Evolutionary conservation across 768 basidiomycete genomes (phyloP).

Genomic region (Tephrocybe sp.): DNA sequence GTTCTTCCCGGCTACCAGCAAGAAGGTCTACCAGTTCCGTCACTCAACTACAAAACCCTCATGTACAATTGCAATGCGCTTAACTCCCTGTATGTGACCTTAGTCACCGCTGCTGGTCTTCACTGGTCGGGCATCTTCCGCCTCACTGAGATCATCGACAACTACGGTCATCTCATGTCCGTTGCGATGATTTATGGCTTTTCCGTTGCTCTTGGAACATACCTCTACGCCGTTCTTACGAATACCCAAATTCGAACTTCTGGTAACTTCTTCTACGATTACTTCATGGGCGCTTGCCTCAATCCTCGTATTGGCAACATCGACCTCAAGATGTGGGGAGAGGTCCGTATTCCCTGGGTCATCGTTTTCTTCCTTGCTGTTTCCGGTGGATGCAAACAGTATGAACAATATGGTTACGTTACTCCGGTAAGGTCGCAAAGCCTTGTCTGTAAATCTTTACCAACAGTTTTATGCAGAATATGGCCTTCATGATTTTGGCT

Average conservation of each 20-base stretch:
- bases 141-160: slow-evolving; percentile 92
- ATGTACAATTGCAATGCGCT: slow-evolving; percentile 98
- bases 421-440: slow-evolving; percentile 64
- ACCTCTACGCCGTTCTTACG: slow-evolving; percentile 72
- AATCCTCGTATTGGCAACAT: slow-evolving; percentile 91
- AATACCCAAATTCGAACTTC: slow-evolving; percentile 90
- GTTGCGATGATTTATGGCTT: slow-evolving; percentile 94
- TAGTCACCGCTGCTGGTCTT: slow-evolving; percentile 69
- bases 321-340: slow-evolving; percentile 99
- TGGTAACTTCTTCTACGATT: slow-evolving; percentile 92
- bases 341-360: slow-evolving; percentile 96
- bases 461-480: slow-evolving; percentile 56
- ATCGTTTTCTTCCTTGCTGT: slow-evolving; percentile 92
- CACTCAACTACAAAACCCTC: slow-evolving; percentile 87
- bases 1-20: slow-evolving; percentile 91
- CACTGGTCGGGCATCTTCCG: slow-evolving; percentile 84
- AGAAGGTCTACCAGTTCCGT: slow-evolving; percentile 95
- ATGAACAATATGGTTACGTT: slow-evolving; percentile 87
- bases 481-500: slow-evolving; percentile 94
- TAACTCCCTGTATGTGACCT: slow-evolving; percentile 77
- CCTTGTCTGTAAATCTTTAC: not conserved
- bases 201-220: slow-evolving; percentile 73
- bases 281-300: slow-evolving; percentile 93
- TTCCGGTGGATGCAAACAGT: slow-evolving; percentile 93
- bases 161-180: slow-evolving; percentile 94